Evolutionary conservation across 345 rosid genomes (phyloP), one percentile per base, ranked within the genome.

Genomic region (Eucalyptus erythrocorys): DNA sequence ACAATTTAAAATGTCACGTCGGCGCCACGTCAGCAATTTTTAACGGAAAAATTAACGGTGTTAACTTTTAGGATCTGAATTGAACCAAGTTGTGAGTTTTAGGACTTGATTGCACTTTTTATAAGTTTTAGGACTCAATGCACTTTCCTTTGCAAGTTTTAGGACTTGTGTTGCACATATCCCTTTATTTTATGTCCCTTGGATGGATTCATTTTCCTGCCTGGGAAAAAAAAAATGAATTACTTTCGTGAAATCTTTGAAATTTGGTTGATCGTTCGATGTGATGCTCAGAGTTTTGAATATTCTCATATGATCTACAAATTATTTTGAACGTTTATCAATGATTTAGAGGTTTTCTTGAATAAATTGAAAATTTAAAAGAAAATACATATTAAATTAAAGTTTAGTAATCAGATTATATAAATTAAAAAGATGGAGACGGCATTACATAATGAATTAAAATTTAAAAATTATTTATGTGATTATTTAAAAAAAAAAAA

Each of bases 321-420:
- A n/a, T 16, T 15, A 66, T 4, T 6, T n/a, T 15, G 21, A 66
- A n/a, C 22, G 17, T 8, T 32, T 32, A 66, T 2, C 2, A 4
- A 16, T 15, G 32, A 4, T 3, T 32, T 3, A 15, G 5, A n/a
- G 10, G 1, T 7, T 16, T 1, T 2, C 1, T 4, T 66, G 22
- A 66, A 66, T 4, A 66, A 66, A 15, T 15, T 66, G 0, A 66
- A 66, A 15, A 2, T 15, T 7, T n/a, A 3, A 14, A 0, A 0
- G n/a, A 30, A 8, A n/a, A n/a, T 64, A 3, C 0, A 7, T n/a
- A n/a, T 64, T 64, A 8, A 16, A 0, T 1, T 16, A 66, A 66
- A 66, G 2, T 66, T 66, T 3, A 32, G 5, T 4, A 0, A 66
- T n/a, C 0, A 4, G 5, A 66, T 0, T 32, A n/a, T 3, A 66